These are phyloP conservation scores for Daldinia childiae DNA, from an alignment of 495 filamentous ascomycete genomes.

Conservation along the genomic window DNA sequence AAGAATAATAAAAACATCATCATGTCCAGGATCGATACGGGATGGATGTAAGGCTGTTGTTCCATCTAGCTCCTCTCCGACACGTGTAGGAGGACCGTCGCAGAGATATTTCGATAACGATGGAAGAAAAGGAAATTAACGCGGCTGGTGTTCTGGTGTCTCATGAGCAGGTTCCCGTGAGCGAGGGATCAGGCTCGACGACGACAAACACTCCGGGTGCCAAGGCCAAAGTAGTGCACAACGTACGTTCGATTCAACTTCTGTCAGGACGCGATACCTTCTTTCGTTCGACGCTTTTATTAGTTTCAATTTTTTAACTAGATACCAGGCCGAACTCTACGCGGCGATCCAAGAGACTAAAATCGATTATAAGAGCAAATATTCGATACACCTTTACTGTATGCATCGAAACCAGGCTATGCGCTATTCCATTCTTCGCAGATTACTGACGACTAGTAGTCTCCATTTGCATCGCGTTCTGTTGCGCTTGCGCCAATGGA, in stretches of 20 bases:
- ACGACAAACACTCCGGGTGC: conserved; percentile 52
- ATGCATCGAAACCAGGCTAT: conserved; percentile 21
- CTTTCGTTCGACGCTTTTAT: neutral
- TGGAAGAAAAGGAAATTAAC: conserved; percentile 39
- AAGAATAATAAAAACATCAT: conserved; percentile 30
- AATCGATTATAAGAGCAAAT: conserved; percentile 64
- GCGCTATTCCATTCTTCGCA: neutral
- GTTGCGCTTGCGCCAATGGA: conserved; percentile 63
- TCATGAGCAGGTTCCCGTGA: conserved; percentile 41
- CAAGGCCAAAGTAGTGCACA: conserved; percentile 61
- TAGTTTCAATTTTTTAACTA: conserved; percentile 22
- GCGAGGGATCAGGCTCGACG: conserved; percentile 49
- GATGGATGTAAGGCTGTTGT: neutral
- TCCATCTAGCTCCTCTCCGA: conserved; percentile 5
- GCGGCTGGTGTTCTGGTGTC: conserved; percentile 29
- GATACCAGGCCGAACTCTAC: conserved; percentile 62
- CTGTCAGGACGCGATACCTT: neutral
- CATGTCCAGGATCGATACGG: conserved; percentile 11
- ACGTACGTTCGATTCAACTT: conserved; percentile 52
- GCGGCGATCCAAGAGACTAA: conserved; percentile 66
- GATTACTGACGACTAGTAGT: conserved; percentile 37
- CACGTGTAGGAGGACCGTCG: neutral
- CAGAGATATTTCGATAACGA: conserved; percentile 4
- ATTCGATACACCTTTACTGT: conserved; percentile 66
- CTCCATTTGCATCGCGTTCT: conserved; percentile 56